Conservation (phyloP, 192 early-diverging fungal genomes). For the Backusella tuberculispora region DNA sequence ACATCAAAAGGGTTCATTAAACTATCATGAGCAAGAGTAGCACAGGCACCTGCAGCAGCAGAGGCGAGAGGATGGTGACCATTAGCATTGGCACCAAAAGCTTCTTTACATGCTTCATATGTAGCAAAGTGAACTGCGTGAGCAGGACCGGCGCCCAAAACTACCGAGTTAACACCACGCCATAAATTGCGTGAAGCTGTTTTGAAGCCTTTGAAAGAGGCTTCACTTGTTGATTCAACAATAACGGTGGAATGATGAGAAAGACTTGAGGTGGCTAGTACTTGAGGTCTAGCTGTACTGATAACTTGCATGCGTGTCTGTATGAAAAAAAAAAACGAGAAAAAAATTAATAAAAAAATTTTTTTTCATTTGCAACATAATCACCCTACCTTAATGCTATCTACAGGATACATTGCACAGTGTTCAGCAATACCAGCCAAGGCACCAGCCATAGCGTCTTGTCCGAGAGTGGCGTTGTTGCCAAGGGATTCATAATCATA, state of each 20-base stretch:
- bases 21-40: conserved; percentile 85
- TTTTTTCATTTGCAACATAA: not conserved
- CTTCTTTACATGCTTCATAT: conserved; percentile 88
- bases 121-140: conserved; percentile 95
- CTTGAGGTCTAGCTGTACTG: conserved; percentile 49
- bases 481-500: conserved; percentile 92
- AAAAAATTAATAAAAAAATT: conserved; percentile 6
- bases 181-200: conserved; percentile 65
- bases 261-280: conserved; percentile 13
- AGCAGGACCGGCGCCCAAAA: conserved; percentile 91
- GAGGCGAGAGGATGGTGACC: conserved; percentile 67
- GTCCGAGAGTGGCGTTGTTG: conserved; percentile 70
- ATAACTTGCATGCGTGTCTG: conserved; percentile 93
- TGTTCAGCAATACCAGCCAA: conserved; percentile 97
- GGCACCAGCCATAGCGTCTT: conserved; percentile 91
- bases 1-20: conserved; percentile 98
- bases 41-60: conserved; percentile 85
- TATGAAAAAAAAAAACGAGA: conserved; percentile 9
- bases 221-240: conserved; percentile 56
- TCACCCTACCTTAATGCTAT: conserved; percentile 85
- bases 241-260: conserved; percentile 50
- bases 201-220: conserved; percentile 21
- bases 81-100: conserved; percentile 60
- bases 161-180: conserved; percentile 92
- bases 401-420: conserved; percentile 92